phyloP scores from a whole-genome alignment of 2,329 filamentous ascomycete genomes.

The Didymella pinodella region DNA sequence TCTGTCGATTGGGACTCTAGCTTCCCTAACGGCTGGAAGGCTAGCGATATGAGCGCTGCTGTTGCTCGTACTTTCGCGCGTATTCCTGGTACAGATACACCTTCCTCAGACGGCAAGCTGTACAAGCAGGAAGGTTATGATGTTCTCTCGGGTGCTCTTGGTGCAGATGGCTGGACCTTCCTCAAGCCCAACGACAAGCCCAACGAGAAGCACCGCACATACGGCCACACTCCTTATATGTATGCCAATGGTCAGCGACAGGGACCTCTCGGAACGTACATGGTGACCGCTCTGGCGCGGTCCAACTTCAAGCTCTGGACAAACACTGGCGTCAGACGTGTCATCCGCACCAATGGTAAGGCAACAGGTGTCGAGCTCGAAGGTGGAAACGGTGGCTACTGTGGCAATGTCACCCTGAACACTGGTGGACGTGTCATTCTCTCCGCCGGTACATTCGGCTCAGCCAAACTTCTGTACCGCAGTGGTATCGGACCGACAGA shows the following conservation, averaged over 20 bases:
- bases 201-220: conserved; percentile 71
- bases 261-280: conserved; percentile 75
- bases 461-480: conserved; percentile 72
- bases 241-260: conserved; percentile 71
- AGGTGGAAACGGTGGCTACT: conserved; percentile 66
- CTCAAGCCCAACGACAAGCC: conserved; percentile 68
- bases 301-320: conserved; percentile 73
- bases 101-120: conserved; percentile 70
- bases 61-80: conserved; percentile 70
- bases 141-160: conserved; percentile 67
- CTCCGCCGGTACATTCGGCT: conserved; percentile 73
- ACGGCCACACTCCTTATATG: conserved; percentile 71
- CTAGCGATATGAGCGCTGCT: conserved; percentile 66
- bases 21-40: conserved; percentile 76
- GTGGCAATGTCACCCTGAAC: conserved; percentile 68
- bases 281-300: conserved; percentile 66
- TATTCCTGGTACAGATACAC: conserved; percentile 73
- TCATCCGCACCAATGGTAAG: conserved; percentile 69
- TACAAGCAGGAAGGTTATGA: conserved; percentile 74
- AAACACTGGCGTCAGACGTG: conserved; percentile 70
- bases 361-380: conserved; percentile 75
- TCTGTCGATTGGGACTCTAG: conserved; percentile 74
- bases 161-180: conserved; percentile 67
- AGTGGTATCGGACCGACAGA: conserved; percentile 71
- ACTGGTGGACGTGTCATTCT: conserved; percentile 70